These are phyloP conservation scores for Penicillium sp. DNA, from an alignment of 2,329 filamentous ascomycete species.

Conservation along the genomic window DNA sequence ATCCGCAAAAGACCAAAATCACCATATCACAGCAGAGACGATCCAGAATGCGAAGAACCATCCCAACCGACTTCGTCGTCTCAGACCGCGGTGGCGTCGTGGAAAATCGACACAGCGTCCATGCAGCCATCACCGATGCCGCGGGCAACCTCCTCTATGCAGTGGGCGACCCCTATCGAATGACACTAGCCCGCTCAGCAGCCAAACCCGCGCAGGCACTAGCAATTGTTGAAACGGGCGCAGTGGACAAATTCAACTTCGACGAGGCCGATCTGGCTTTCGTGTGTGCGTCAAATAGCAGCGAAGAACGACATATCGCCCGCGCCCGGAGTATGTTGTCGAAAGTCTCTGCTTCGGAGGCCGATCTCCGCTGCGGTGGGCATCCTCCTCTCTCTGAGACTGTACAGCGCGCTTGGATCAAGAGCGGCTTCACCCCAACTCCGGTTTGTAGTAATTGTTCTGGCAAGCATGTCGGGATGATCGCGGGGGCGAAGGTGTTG, in stretches of 20 bases:
- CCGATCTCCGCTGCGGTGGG: constrained; percentile 44
- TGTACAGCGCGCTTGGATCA: constrained; percentile 43
- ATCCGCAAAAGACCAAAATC: neutral
- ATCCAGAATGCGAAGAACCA: constrained; percentile 3
- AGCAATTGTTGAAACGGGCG: constrained; percentile 45
- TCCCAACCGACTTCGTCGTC: constrained; percentile 31
- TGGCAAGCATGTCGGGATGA: constrained; percentile 50
- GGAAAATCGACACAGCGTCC: constrained; percentile 47
- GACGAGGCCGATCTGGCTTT: constrained; percentile 46
- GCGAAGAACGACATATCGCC: constrained; percentile 42
- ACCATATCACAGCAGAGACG: neutral
- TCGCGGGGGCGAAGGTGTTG: constrained; percentile 43
- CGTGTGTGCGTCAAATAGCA: constrained; percentile 50
- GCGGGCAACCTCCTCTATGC: constrained; percentile 39
- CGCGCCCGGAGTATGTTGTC: constrained; percentile 41
- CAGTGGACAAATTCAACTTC: constrained; percentile 37
- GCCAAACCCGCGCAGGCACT: constrained; percentile 49
- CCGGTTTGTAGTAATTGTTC: constrained; percentile 48
- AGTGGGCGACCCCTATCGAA: constrained; percentile 42
- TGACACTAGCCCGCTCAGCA: constrained; percentile 47
- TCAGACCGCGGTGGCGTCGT: constrained; percentile 40
- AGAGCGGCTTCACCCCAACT: constrained; percentile 37
- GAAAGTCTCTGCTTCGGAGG: constrained; percentile 34
- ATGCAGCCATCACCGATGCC: constrained; percentile 43
- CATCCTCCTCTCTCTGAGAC: constrained; percentile 38